Evolutionary conservation across 208 protist species (phyloP).

Genomic region (Trichomonas tenax): DNA sequence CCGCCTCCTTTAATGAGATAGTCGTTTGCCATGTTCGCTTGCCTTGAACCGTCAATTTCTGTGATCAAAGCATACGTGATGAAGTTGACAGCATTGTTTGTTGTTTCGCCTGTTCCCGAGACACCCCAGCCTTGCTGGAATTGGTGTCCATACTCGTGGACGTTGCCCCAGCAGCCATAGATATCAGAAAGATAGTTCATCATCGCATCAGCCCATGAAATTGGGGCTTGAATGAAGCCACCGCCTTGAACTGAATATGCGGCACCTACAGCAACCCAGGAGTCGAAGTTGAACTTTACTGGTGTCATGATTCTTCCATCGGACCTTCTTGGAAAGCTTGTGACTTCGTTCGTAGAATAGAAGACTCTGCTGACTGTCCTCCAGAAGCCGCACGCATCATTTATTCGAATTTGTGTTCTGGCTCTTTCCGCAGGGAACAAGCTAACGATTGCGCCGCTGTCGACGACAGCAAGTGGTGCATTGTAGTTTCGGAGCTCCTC

Average conservation of each 20-base stretch:
- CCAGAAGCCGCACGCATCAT: background rate
- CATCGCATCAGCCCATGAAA: no score
- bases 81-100: background rate
- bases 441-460: background rate
- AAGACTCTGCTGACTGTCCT: background rate
- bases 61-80: background rate
- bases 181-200: background rate
- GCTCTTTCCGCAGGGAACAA: no score
- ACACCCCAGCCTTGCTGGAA: background rate
- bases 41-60: background rate
- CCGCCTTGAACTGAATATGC: background rate
- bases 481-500: background rate
- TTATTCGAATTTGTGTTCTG: background rate
- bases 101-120: background rate
- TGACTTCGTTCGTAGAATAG: background rate
- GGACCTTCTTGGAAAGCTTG: no score
- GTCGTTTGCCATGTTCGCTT: background rate
- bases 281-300: background rate
- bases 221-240: background rate
- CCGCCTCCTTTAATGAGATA: background rate
- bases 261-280: background rate
- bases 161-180: background rate
- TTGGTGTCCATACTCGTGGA: background rate
- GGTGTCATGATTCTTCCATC: background rate
- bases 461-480: background rate